Evolutionary conservation across 164 flowering plant genomes (phyloP), one percentile per base, ranked within the genome.

Genomic region (Magnolia changhungtana): DNA sequence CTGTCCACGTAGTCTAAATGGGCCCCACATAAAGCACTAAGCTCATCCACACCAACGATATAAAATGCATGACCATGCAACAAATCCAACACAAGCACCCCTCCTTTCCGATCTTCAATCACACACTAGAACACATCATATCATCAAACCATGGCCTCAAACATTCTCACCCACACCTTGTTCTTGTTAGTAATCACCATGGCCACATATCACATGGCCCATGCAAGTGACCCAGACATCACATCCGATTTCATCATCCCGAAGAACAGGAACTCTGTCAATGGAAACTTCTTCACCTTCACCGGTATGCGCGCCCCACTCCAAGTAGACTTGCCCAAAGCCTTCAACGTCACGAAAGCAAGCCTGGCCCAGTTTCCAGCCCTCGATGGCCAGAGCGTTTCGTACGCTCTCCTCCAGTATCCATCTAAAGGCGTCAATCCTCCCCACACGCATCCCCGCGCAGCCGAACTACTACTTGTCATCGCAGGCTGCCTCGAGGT

Each of bases 371-470:
- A 84, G 58, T 80, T 82, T 49, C 86, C 82, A 0, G 81, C 81
- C 16, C 78, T 84, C 13, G 72, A 80, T 31, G 84, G 86, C 2
- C 84, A 84, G 55, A 80, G 87, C 31, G 83, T 80, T 20, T 84
- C 87, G 18, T 66, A 50, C 11, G 81, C 82, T 18, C 37, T 82
- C 1, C 82, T 80, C 7, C 79, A 74, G 6, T 82, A 23, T 75
- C 85, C 87, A 29, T 67, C 72, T 3, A 78, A 75, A 11, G 1
- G 67, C 3, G 68, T 80, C 55, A 81, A 85, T 61, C 83, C 86
- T 0, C 82, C 80, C 20, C 86, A 85, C 75, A 76, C 82, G 16
- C 88, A 85, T 58, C 84, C 88, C 1, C 78, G 86, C 7, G 64
- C 87, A 0, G 75, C 88, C 1, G 88, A 83, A 80, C 85, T 83